A percentile compares a stretch with the other conserved stretches of the same genome.
phyloP scores from a whole-genome alignment of 2,329 filamentous ascomycete species.

The Sphaerulina vaccinii region DNA sequence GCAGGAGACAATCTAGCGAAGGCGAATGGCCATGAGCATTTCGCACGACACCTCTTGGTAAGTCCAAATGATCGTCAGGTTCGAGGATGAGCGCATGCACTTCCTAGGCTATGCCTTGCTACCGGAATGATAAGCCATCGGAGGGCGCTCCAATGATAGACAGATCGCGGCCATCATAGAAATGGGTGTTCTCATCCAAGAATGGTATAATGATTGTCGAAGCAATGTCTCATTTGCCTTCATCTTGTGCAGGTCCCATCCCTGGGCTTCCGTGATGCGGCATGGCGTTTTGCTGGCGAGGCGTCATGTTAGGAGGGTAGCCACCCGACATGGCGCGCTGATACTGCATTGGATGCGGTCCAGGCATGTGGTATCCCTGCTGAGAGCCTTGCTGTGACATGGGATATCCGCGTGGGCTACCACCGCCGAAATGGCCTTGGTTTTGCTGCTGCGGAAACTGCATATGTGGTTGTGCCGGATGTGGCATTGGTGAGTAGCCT shows the following conservation, averaged over 20 bases:
- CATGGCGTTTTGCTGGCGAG: slow-evolving; percentile 35
- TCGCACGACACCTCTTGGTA: too few species aligned
- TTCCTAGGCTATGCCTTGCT: too few species aligned
- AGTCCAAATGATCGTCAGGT: too few species aligned
- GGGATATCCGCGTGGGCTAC: slow-evolving; percentile 82
- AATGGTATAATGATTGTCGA: background rate
- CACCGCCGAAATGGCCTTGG: slow-evolving; percentile 62
- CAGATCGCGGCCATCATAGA: too few species aligned
- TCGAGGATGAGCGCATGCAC: too few species aligned
- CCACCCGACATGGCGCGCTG: slow-evolving; percentile 34
- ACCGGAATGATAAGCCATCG: too few species aligned
- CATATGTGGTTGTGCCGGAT: slow-evolving; percentile 66
- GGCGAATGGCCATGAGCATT: too few species aligned
- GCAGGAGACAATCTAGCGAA: too few species aligned
- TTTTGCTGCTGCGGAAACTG: slow-evolving; percentile 33
- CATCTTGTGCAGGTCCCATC: slow-evolving; percentile 30
- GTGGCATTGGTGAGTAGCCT: slow-evolving; percentile 64
- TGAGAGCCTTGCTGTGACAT: slow-evolving; percentile 96
- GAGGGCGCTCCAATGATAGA: too few species aligned
- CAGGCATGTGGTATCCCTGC: slow-evolving; percentile 62
- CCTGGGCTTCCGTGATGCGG: slow-evolving; percentile 34
- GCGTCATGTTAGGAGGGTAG: slow-evolving; percentile 39
- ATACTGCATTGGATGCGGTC: slow-evolving; percentile 30
- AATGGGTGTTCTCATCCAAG: background rate
- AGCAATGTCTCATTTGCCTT: slow-evolving; percentile 30